Evolutionary conservation across 1,284 basidiomycete species (phyloP), one percentile per base, ranked within the genome.

Genomic region (Apiotrichum veenhuisii): DNA sequence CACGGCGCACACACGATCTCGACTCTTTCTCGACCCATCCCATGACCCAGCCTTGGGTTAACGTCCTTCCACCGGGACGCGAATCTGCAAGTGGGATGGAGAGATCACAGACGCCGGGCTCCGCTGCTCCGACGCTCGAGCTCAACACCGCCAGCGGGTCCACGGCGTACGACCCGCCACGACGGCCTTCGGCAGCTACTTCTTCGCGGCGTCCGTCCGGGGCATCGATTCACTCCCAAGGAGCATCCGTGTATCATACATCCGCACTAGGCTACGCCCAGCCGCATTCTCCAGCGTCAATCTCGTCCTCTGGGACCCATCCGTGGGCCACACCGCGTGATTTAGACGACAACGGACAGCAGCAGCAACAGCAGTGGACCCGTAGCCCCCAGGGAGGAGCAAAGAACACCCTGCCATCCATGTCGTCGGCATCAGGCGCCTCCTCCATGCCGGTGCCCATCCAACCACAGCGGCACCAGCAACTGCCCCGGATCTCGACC

Each of bases 401-500:
- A 7, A 26, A 4, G 7, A 20, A 20, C 10, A 14, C 12, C 3
- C 42, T 55, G 12, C 54, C 48, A 34, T 22, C 34, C 17, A 5
- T 33, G 23, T 3, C 23, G 11, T 17, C 23, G 10, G 30, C 18
- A 20, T 11, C n/a, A 30, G 46, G 30, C 7, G n/a, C n/a, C n/a
- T n/a, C n/a, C n/a, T 5, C 46, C 17, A 15, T 3, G 20, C 12
- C 34, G 7, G 36, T 26, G 22, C 12, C 44, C 11, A 46, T 33
- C 20, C 44, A 33, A 14, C 12, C 7, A n/a, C 34, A 44, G 23
- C 49, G 47, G 22, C 38, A 50, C 11, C 50, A 51, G 42, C 34
- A 50, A 49, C 26, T 62, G 56, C 55, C 70, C 57, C 57, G 67
- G 59, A 48, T 69, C 59, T 14, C 67, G 52, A 36, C 55, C 57